Percentiles rank a stretch among this genome's conserved stretches.
Evolutionary conservation across 2,329 filamentous ascomycete genomes (phyloP).

Genomic region (Zymoseptoria ardabiliae): DNA sequence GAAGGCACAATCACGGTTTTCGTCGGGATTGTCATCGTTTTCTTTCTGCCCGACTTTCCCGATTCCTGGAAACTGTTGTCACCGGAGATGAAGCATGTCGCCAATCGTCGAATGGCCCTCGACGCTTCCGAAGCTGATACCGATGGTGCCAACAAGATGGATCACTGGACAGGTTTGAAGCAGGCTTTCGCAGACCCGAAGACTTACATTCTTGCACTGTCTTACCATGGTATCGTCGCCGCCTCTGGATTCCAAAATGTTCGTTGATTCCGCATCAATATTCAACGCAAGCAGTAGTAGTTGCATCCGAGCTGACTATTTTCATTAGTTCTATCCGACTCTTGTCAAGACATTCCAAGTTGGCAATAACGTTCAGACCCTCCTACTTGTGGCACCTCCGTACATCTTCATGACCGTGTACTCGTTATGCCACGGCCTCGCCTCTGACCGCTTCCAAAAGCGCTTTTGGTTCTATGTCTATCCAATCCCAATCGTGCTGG

Average conservation of each 20-base stretch:
- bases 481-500: slow-evolving; percentile 45
- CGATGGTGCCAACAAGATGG: slow-evolving; percentile 42
- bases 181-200: slow-evolving; percentile 46
- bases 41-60: slow-evolving; percentile 43
- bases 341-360: slow-evolving; percentile 33
- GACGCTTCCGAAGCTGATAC: slow-evolving; percentile 45
- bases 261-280: slow-evolving; percentile 46
- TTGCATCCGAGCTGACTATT: too few species aligned
- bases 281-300: too few species aligned
- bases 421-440: slow-evolving; percentile 36
- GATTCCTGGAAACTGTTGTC: slow-evolving; percentile 34
- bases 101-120: slow-evolving; percentile 43
- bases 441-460: slow-evolving; percentile 39
- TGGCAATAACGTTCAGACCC: slow-evolving; percentile 29
- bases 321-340: slow-evolving; percentile 31
- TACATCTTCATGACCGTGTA: slow-evolving; percentile 29
- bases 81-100: slow-evolving; percentile 41
- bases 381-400: slow-evolving; percentile 28
- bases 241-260: slow-evolving; percentile 51
- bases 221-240: slow-evolving; percentile 44
- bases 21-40: slow-evolving; percentile 24
- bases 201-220: slow-evolving; percentile 41
- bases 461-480: slow-evolving; percentile 49
- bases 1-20: slow-evolving; percentile 24
- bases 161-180: slow-evolving; percentile 44